Evolutionary conservation across 805 yeast species (phyloP).

Genomic region (Pichia kluyveri): DNA sequence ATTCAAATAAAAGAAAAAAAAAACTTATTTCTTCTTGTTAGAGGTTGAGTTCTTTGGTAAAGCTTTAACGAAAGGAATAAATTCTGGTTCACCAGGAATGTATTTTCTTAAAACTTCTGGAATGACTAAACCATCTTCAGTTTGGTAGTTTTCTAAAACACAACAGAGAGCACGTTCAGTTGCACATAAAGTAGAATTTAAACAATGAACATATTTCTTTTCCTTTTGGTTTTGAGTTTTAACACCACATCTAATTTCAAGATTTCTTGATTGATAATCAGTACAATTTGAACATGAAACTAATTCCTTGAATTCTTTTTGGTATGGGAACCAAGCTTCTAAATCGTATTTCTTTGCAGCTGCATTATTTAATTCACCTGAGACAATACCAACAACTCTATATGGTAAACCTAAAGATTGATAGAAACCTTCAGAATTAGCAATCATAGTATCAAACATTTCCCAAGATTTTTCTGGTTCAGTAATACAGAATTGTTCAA

Average conservation of each 20-base stretch:
- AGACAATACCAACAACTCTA: constrained; percentile 95
- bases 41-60: constrained; percentile 92
- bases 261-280: constrained; percentile 96
- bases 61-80: constrained; percentile 82
- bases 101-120: constrained; percentile 94
- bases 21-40: constrained; percentile 38
- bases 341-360: constrained; percentile 98
- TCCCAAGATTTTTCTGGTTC: constrained; percentile 98
- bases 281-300: constrained; percentile 99
- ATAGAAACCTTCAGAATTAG: constrained; percentile 84
- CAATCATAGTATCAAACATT: constrained; percentile 95
- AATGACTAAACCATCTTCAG: constrained; percentile 85
- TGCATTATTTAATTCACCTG: constrained; percentile 97
- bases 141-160: constrained; percentile 94
- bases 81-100: constrained; percentile 98
- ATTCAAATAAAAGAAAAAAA: no score
- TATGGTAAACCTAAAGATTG: constrained; percentile 87
- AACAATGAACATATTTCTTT: constrained; percentile 96
- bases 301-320: constrained; percentile 94
- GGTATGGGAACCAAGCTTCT: constrained; percentile 99
- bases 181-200: constrained; percentile 95
- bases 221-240: constrained; percentile 91
- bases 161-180: constrained; percentile 98
- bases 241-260: constrained; percentile 98
- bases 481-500: constrained; percentile 90